Evolutionary conservation across 225 moss, liverwort and hornwort genomes (phyloP), one percentile per base, ranked within the genome.

Genomic region (Takakia lepidozioides): DNA sequence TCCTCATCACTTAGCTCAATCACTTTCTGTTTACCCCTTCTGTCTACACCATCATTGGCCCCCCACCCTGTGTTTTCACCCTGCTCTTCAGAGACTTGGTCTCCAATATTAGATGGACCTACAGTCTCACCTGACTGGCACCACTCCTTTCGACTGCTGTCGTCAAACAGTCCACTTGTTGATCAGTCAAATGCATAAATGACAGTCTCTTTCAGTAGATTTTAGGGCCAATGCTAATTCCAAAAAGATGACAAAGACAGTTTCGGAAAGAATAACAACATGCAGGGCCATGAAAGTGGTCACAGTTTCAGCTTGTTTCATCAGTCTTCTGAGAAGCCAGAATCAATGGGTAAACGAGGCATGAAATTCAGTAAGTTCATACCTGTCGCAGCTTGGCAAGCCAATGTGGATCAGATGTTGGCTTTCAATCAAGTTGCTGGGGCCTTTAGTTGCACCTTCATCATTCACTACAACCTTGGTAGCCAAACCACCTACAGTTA

Each of bases 31-130:
- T 77, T 77, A 14, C 77, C 68, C 51, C 77, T 72, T 48, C 68
- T 60, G 50, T 72, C 60, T 0, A 71, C 71, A 14, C 45, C 61
- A 49, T 68, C 64, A 32, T 57, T 77, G 34, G 51, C 68, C 43
- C 68, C 77, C n/a, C n/a, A n/a, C 19, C 77, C 77, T 46, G 68
- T 77, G 43, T 72, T 77, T 51, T 77, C 77, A 47, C 77, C 77
- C 58, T 77, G 77, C 57, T 77, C 77, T 72, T 77, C 77, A 5
- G 60, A 64, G 19, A 67, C 72, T 60, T 68, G 50, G 30, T 47
- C 60, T n/a, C 67, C 61, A 20, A 60, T 67, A 50, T 49, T 56
- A 29, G 67, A 64, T 27, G 76, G 76, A 38, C 72, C 58, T 30
- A 60, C 67, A 15, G 64, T 59, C 59, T 71, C 72, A 55, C 77